A percentile compares a stretch with the other conserved stretches of the same genome.
Evolutionary conservation across 257 asterid genomes (phyloP).

Genomic region (Petunia axillaris): DNA sequence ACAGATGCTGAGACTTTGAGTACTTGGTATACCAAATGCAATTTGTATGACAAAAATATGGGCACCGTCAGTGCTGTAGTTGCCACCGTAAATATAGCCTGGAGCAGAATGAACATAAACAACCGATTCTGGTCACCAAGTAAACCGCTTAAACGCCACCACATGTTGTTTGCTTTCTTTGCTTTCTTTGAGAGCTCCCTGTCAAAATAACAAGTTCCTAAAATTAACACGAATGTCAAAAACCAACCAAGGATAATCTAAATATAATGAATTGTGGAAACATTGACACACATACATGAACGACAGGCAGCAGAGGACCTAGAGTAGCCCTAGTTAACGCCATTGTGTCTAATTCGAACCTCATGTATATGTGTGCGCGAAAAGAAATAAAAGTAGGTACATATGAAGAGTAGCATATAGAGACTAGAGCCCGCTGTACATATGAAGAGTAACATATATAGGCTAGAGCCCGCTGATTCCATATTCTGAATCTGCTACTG

Average conservation of each 20-base stretch:
- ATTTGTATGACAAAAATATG: slow-evolving; percentile 76
- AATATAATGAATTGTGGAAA: background rate
- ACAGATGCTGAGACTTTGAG: slow-evolving; percentile 85
- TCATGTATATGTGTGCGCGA: too few species aligned
- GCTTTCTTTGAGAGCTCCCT: slow-evolving; percentile 96
- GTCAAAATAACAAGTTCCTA: background rate
- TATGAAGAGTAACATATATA: too few species aligned
- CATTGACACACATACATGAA: too few species aligned
- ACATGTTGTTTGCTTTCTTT: slow-evolving; percentile 81
- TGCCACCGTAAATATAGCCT: slow-evolving; percentile 86
- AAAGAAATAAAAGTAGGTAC: too few species aligned
- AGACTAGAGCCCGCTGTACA: too few species aligned
- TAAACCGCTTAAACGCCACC: slow-evolving; percentile 98
- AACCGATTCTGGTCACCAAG: slow-evolving; percentile 91
- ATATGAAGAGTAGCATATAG: too few species aligned
- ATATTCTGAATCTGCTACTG: too few species aligned
- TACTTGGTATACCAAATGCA: slow-evolving; percentile 72
- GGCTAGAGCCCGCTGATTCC: too few species aligned
- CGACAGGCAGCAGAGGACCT: too few species aligned
- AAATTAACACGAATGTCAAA: slow-evolving; percentile 8
- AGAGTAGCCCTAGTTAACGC: too few species aligned
- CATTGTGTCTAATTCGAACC: too few species aligned
- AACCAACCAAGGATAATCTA: background rate
- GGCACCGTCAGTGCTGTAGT: slow-evolving; percentile 89
- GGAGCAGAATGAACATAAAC: slow-evolving; percentile 88